Evolutionary conservation across 495 filamentous ascomycete species (phyloP).

Genomic region (Talaromyces borbonicus): DNA sequence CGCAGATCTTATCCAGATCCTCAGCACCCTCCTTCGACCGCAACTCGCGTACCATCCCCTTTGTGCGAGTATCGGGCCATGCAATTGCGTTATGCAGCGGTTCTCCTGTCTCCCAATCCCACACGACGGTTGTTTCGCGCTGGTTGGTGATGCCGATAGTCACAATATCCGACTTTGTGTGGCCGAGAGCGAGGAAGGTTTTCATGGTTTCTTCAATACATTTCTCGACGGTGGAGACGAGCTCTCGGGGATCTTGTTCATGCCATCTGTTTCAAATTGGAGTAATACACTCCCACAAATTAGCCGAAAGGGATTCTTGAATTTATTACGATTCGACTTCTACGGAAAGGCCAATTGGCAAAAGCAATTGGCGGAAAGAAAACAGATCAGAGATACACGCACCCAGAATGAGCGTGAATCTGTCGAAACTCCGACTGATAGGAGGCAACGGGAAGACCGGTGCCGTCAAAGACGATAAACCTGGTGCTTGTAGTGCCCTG

Average conservation of each 20-base stretch:
- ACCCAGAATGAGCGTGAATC: slow-evolving; percentile 85
- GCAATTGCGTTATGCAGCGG: slow-evolving; percentile 84
- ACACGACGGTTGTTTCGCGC: slow-evolving; percentile 90
- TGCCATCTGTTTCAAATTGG: slow-evolving; percentile 70
- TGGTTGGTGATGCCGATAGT: slow-evolving; percentile 92
- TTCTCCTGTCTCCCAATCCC: slow-evolving; percentile 80
- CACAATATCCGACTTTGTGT: slow-evolving; percentile 59
- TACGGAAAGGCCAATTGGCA: too few relatives aligned
- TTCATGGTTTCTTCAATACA: slow-evolving; percentile 74
- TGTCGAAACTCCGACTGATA: slow-evolving; percentile 91
- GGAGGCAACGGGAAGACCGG: slow-evolving; percentile 68
- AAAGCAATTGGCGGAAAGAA: background rate
- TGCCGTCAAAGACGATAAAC: slow-evolving; percentile 79
- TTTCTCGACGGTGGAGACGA: slow-evolving; percentile 66
- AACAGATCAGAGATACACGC: slow-evolving; percentile 22
- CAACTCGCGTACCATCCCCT: slow-evolving; percentile 63
- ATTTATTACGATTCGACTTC: too few relatives aligned
- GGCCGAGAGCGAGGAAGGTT: slow-evolving; percentile 57
- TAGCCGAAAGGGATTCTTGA: too few relatives aligned
- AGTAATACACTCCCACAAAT: too few relatives aligned
- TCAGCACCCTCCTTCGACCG: slow-evolving; percentile 55
- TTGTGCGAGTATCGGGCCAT: slow-evolving; percentile 89
- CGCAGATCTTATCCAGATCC: slow-evolving; percentile 62
- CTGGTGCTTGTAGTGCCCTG: slow-evolving; percentile 90
- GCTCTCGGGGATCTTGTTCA: slow-evolving; percentile 78